These are phyloP conservation scores for Prunus padus DNA, from an alignment of 306 rosid genomes.

Conservation along the genomic window DNA sequence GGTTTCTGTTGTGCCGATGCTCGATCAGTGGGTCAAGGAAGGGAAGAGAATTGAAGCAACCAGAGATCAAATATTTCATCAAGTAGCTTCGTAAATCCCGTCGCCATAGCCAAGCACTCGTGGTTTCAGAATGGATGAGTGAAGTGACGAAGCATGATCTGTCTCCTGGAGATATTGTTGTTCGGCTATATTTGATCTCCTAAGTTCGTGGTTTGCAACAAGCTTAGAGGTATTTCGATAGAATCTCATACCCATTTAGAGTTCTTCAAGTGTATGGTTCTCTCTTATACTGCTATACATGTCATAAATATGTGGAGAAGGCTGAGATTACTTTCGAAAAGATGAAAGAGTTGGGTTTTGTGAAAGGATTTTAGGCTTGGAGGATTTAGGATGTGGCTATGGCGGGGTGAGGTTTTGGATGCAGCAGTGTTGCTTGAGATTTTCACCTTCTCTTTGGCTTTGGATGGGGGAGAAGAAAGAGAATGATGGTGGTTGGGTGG, in stretches of 20 bases:
- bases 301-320: slow-evolving; percentile 46
- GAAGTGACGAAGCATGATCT: neutral
- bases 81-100: slow-evolving; percentile 39
- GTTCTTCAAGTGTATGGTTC: slow-evolving; percentile 44
- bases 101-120: slow-evolving; percentile 65
- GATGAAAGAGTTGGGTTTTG: slow-evolving; percentile 37
- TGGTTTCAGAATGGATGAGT: slow-evolving; percentile 32
- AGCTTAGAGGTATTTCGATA: slow-evolving; percentile 51
- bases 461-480: too few relatives aligned
- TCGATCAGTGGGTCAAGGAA: slow-evolving; percentile 58
- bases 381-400: too few relatives aligned
- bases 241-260: slow-evolving; percentile 35
- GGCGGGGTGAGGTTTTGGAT: too few relatives aligned
- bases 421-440: too few relatives aligned
- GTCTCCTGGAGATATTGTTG: neutral
- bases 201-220: slow-evolving; percentile 52
- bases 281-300: slow-evolving; percentile 48
- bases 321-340: slow-evolving; percentile 57
- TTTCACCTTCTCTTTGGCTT: too few relatives aligned
- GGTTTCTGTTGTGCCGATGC: slow-evolving; percentile 37
- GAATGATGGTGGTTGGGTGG: too few relatives aligned
- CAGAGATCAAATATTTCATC: slow-evolving; percentile 32
- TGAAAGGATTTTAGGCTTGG: neutral
- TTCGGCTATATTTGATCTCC: slow-evolving; percentile 37
- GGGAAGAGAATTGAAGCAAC: slow-evolving; percentile 32